Percentiles rank a stretch among this genome's conserved stretches.
These are phyloP conservation scores for Talaromyces sp. DNA, from an alignment of 2,329 filamentous ascomycete species.

Conservation along the genomic window DNA sequence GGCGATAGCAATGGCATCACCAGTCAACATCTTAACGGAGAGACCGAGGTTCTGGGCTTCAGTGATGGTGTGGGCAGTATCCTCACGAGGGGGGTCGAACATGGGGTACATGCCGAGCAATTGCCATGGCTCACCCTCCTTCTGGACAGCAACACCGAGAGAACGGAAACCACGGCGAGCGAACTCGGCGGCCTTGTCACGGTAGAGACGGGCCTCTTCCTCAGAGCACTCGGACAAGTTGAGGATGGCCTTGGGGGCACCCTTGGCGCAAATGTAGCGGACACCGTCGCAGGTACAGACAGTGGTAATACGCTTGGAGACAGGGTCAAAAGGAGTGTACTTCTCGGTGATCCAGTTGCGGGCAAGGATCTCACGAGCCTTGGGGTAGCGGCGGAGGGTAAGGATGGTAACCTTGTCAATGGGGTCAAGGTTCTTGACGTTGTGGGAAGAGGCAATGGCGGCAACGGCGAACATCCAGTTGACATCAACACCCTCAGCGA, in stretches of 20 bases:
- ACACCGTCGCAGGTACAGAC: constrained; percentile 60
- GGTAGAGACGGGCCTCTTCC: constrained; percentile 58
- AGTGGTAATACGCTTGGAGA: constrained; percentile 67
- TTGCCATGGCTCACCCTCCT: constrained; percentile 63
- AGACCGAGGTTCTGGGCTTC: constrained; percentile 67
- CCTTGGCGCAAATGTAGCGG: constrained; percentile 64
- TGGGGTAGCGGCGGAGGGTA: constrained; percentile 65
- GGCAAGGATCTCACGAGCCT: constrained; percentile 63
- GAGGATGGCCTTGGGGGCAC: constrained; percentile 65
- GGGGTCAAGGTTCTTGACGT: constrained; percentile 65
- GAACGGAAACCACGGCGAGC: constrained; percentile 69
- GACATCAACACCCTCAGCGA: constrained; percentile 65
- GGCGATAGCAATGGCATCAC: constrained; percentile 68
- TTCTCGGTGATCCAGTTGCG: constrained; percentile 67
- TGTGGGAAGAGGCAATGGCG: constrained; percentile 66
- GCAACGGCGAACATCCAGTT: constrained; percentile 76
- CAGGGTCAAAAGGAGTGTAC: constrained; percentile 61
- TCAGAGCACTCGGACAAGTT: constrained; percentile 58
- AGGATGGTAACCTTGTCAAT: constrained; percentile 71
- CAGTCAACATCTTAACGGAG: constrained; percentile 69
- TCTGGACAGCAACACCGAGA: constrained; percentile 67
- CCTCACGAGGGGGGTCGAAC: constrained; percentile 69
- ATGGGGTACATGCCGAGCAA: constrained; percentile 67
- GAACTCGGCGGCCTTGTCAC: constrained; percentile 63
- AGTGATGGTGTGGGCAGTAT: constrained; percentile 66